Evolutionary conservation across 208 protist genomes (phyloP).

Genomic region (Leptomonas pyrrhocoris): DNA sequence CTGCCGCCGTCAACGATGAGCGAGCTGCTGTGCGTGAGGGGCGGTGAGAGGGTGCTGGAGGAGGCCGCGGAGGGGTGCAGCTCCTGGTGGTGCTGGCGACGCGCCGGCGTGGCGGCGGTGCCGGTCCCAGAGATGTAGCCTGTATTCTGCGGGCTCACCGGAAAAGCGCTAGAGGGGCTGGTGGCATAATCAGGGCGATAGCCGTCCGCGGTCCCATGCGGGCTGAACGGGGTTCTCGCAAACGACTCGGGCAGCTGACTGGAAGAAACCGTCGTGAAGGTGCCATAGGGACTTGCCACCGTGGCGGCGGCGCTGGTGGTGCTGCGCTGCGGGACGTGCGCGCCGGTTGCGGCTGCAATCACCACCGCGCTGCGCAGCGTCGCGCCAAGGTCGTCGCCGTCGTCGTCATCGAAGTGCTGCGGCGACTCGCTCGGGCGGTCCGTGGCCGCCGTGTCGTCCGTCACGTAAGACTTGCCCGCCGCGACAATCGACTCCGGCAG

Average conservation of each 20-base stretch:
- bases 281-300: constrained; percentile 1
- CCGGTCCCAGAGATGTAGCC: neutral
- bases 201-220: neutral
- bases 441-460: neutral
- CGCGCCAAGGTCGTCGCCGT: constrained; percentile 23
- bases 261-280: constrained; percentile 10
- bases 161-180: neutral
- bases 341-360: constrained; percentile 25
- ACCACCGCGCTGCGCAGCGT: constrained; percentile 31
- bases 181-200: neutral
- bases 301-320: neutral
- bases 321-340: constrained; percentile 8
- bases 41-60: constrained; percentile 13
- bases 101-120: neutral
- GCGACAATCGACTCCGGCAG: constrained; percentile 8
- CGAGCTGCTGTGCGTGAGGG: constrained; percentile 15
- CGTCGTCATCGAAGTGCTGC: constrained; percentile 19
- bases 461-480: no score
- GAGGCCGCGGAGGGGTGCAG: neutral
- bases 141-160: neutral
- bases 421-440: neutral
- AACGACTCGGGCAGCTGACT: constrained; percentile 12
- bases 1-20: neutral
- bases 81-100: neutral
- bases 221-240: constrained; percentile 8